Evolutionary conservation across 2,329 filamentous ascomycete species (phyloP).

Genomic region (Aspergillus brasiliensis): DNA sequence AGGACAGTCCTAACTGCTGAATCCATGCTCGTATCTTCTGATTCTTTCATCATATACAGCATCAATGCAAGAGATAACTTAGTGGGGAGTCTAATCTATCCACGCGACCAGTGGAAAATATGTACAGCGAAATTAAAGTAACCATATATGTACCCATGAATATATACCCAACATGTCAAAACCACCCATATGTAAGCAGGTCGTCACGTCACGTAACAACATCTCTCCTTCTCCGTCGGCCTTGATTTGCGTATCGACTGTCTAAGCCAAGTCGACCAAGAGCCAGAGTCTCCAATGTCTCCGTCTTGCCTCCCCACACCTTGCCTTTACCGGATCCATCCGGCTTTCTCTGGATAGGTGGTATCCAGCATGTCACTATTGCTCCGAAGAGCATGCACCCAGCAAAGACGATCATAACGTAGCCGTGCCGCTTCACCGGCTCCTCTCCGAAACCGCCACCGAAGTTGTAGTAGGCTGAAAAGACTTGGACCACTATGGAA

Average conservation of each 20-base stretch:
- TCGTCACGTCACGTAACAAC: background rate
- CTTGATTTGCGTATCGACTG: constrained; percentile 35
- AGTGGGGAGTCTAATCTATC: background rate
- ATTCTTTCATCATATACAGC: background rate
- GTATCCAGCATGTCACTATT: constrained; percentile 44
- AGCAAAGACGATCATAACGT: constrained; percentile 45
- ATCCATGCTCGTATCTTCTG: background rate
- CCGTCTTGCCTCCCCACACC: constrained; percentile 39
- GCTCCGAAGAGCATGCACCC: constrained; percentile 47
- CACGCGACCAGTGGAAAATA: background rate
- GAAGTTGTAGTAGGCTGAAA: constrained; percentile 45
- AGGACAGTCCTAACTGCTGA: no score
- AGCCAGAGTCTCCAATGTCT: constrained; percentile 43
- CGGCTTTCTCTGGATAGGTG: constrained; percentile 35
- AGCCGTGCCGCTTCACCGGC: constrained; percentile 42
- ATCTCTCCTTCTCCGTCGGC: background rate
- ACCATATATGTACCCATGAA: background rate
- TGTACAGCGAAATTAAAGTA: background rate
- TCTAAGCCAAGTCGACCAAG: constrained; percentile 39
- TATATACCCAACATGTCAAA: background rate
- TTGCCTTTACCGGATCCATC: constrained; percentile 27
- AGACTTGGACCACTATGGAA: constrained; percentile 47
- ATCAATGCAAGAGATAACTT: background rate
- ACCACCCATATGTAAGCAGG: no score
- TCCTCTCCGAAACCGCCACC: constrained; percentile 33